These are phyloP conservation scores for Epichloe sp. DNA, from an alignment of 2,329 filamentous ascomycete species.

Conservation along the genomic window DNA sequence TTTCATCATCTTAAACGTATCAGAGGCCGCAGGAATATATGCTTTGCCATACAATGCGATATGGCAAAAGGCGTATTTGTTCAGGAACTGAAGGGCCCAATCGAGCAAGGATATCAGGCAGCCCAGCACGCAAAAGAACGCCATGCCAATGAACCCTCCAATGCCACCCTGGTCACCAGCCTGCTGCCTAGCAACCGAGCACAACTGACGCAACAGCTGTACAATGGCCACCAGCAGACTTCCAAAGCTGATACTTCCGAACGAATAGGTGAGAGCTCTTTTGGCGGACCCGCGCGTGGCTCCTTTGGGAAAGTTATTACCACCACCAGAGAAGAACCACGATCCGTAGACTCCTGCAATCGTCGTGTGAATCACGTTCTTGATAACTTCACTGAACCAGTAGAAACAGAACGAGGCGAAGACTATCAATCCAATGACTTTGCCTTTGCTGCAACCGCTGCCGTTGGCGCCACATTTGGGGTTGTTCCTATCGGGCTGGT, in stretches of 20 bases:
- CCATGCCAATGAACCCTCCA: conserved; percentile 52
- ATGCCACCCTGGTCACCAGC: conserved; percentile 56
- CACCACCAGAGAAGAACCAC: conserved; percentile 70
- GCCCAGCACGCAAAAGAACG: conserved; percentile 61
- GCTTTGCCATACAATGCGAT: conserved; percentile 87
- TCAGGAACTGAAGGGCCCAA: conserved; percentile 80
- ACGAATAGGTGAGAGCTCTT: conserved; percentile 77
- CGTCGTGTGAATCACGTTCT: conserved; percentile 82
- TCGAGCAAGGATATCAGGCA: conserved; percentile 61
- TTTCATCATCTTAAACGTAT: conserved; percentile 85
- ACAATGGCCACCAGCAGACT: conserved; percentile 78
- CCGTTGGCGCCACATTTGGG: conserved; percentile 34
- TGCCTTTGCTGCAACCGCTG: conserved; percentile 57
- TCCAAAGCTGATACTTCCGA: conserved; percentile 80
- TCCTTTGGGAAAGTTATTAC: conserved; percentile 51
- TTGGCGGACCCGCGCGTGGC: conserved; percentile 75
- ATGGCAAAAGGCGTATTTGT: conserved; percentile 84
- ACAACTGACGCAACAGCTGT: conserved; percentile 70
- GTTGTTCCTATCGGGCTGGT: conserved; percentile 48
- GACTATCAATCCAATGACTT: conserved; percentile 70
- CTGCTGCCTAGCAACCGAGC: conserved; percentile 57
- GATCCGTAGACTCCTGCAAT: conserved; percentile 82
- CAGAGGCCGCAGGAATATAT: conserved; percentile 77
- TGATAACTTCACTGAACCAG: conserved; percentile 88
- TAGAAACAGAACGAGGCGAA: conserved; percentile 88